Evolutionary conservation across 305 asterid genomes (phyloP).

Genomic region (Rubia tinctorum): DNA sequence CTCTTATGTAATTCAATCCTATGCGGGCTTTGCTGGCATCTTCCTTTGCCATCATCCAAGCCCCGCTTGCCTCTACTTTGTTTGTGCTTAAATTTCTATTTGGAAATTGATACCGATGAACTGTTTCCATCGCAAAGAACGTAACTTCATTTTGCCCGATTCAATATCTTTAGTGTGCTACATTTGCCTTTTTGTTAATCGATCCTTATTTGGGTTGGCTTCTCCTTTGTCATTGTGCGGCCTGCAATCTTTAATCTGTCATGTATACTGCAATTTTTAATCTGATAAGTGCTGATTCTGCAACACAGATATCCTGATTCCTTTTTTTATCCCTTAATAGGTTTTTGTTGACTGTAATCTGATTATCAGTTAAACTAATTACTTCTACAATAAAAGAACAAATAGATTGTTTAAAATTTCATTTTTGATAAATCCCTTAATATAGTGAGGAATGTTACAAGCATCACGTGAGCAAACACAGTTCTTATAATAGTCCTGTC

Average conservation of each 20-base stretch:
- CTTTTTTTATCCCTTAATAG: neutral
- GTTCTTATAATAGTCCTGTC: neutral
- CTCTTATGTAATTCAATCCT: neutral
- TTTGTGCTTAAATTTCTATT: constrained; percentile 12
- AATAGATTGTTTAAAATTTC: neutral
- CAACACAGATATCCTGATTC: neutral
- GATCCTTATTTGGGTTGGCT: neutral
- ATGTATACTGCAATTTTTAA: neutral
- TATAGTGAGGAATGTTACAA: neutral
- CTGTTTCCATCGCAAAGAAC: neutral
- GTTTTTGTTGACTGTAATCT: neutral
- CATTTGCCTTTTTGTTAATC: neutral
- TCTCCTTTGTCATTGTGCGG: neutral
- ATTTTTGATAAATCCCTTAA: neutral
- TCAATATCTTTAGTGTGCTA: neutral
- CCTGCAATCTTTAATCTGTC: neutral
- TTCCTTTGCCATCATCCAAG: neutral
- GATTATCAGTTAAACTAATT: neutral
- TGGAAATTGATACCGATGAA: neutral
- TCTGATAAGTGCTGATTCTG: neutral
- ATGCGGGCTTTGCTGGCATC: neutral
- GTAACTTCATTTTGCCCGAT: constrained; percentile 1
- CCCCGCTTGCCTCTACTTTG: neutral
- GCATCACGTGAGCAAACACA: neutral
- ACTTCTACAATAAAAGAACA: neutral